Evolutionary conservation across 2,329 filamentous ascomycete species (phyloP).

Genomic region (Diaporthe amygdali): DNA sequence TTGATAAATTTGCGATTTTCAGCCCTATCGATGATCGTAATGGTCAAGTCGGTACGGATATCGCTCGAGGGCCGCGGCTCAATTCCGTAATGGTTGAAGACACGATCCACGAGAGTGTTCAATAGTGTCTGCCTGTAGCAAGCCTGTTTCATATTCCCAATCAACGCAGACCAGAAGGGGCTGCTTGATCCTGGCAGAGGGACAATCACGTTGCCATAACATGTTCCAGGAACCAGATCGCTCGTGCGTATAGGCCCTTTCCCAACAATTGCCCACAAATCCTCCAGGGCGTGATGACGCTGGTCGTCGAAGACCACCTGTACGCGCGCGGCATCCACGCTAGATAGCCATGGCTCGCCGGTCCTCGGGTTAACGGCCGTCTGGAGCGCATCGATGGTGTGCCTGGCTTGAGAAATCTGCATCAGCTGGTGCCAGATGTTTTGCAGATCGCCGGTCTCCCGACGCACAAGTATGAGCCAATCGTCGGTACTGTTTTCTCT

Average conservation of each 20-base stretch:
- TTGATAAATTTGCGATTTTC: background rate
- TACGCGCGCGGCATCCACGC: background rate
- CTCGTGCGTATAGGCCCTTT: background rate
- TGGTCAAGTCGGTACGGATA: background rate
- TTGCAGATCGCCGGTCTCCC: background rate
- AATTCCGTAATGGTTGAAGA: background rate
- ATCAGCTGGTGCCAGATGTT: slow-evolving; percentile 8
- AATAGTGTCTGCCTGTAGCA: background rate
- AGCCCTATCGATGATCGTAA: background rate
- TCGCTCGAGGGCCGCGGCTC: background rate
- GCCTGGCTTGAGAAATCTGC: background rate
- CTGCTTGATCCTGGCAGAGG: background rate
- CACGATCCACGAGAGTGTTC: background rate
- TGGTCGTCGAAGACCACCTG: background rate
- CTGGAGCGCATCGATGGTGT: background rate
- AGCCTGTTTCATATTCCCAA: background rate
- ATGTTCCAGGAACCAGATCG: background rate
- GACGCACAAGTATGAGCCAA: background rate
- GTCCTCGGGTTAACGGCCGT: background rate
- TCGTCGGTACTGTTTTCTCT: background rate
- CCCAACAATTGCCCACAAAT: background rate
- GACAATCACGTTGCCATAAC: background rate
- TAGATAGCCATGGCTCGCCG: background rate
- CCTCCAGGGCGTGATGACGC: background rate
- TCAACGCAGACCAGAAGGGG: background rate